Base-by-base conservation (phyloP, 352 stramenopile species). In the Globisporangium sylvaticum region DNA sequence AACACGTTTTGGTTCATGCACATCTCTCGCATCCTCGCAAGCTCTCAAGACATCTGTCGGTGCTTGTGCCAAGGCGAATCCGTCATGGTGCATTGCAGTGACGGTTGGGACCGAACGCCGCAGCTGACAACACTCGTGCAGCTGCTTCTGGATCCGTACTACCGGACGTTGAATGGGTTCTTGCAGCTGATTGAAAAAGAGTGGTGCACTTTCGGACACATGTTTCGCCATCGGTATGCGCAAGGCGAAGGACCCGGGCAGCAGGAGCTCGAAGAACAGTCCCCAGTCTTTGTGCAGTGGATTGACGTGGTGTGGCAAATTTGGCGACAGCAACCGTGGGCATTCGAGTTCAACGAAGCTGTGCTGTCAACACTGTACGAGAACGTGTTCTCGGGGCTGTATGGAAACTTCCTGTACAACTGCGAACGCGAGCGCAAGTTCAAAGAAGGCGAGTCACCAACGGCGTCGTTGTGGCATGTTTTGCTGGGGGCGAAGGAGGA, bases 281-380 rank as follows among this genome's bases (percentile, higher is more conserved):
- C 97, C 50, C 98, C 98, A 1, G 96, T 99, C 31, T 99, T 99
- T 77, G 74, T 99, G 25, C 97, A 99, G 78, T 99, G 98, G 84
- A 71, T 99, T 34, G 98, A 99, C 85, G 97, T 93, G 52, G 87
- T 99, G 44, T 99, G 95, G 84, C 97, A 99, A 80, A 83, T 99
- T 48, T 93, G 98, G 69, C 84, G 95, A 42, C 97, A 99, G 69
- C 98, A 97, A 69, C 92, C 97, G 9, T 95, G 96, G 73, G 93
- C 88, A 31, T 99, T 99, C 71, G 97, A 99, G 80, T 99, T 99
- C 81, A 99, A 98, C 66, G 87, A 97, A 68, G 74, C 63, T 9
- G 69, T 98, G 39, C 78, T 99, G 6, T 78, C 97, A 12, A 75
- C 92, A 48, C 79, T 99, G 24, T 98, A 98, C 15, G 95, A 99